A percentile compares a stretch with the other conserved stretches of the same genome.
phyloP scores from a whole-genome alignment of 257 asterid species.

The Capsicum baccatum region DNA sequence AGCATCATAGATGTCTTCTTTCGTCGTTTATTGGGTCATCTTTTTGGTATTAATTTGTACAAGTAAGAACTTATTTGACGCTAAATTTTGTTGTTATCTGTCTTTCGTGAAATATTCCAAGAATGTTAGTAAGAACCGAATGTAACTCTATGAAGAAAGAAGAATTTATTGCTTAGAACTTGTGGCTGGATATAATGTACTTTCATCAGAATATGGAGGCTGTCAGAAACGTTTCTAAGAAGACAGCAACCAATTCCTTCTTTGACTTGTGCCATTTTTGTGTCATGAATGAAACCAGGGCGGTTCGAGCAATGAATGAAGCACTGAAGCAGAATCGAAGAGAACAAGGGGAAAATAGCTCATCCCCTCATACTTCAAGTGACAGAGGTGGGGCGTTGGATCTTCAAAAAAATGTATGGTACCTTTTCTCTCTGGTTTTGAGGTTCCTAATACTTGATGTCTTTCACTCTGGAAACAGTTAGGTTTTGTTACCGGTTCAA shows the following conservation, averaged over 20 bases:
- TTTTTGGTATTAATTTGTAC: background rate
- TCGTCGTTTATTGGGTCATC: background rate
- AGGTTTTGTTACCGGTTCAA: background rate
- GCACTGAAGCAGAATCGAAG: constrained; percentile 89
- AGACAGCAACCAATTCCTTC: background rate
- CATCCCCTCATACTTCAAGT: constrained; percentile 49
- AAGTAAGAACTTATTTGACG: background rate
- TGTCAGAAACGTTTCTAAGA: background rate
- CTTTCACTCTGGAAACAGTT: constrained; percentile 4
- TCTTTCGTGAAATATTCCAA: constrained; percentile 3
- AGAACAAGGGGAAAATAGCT: constrained; percentile 70
- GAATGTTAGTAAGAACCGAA: background rate
- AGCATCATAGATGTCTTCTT: background rate
- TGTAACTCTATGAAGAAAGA: background rate
- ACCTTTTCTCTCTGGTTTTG: constrained; percentile 31
- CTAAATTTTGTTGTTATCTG: background rate
- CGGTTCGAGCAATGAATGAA: constrained; percentile 97
- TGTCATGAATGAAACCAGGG: constrained; percentile 55
- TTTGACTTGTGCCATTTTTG: background rate
- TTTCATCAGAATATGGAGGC: background rate
- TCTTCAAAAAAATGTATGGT: constrained; percentile 68
- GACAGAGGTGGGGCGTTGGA: constrained; percentile 53
- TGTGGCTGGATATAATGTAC: constrained; percentile 15
- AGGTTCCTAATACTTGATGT: background rate
- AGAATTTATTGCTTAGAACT: constrained; percentile 2